Conservation (phyloP, 371 early-diverging fungal species). For the Lichtheimia hyalospora region DNA sequence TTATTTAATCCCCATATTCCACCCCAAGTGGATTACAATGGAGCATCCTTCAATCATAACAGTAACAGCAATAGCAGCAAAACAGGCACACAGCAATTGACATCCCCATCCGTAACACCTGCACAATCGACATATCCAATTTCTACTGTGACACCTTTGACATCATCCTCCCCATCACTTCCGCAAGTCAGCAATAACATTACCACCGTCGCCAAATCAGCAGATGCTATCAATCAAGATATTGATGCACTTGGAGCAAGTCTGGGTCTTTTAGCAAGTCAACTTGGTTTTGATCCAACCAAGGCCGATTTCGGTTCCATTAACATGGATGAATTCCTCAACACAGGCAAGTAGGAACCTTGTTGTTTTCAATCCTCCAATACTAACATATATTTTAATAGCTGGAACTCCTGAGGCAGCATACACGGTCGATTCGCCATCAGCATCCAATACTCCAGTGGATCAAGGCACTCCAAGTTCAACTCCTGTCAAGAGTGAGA, state of each 20-base stretch:
- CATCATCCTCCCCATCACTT: constrained; percentile 1
- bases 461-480: background rate
- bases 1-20: constrained; percentile 3
- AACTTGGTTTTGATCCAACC: constrained; percentile 18
- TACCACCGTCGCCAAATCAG: constrained; percentile 7
- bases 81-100: background rate
- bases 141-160: background rate
- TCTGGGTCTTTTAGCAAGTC: constrained; percentile 9
- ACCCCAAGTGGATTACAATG: background rate
- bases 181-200: constrained; percentile 6
- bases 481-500: background rate
- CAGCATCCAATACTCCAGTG: constrained; percentile 3
- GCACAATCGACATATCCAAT: too few species aligned
- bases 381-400: background rate
- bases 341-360: constrained; percentile 7
- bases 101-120: background rate
- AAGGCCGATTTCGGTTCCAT: constrained; percentile 11
- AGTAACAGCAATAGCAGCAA: background rate
- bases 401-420: background rate
- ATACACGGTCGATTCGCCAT: constrained; percentile 10
- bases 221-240: constrained; percentile 14
- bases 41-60: background rate
- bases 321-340: constrained; percentile 23
- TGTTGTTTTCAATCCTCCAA: background rate
- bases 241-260: constrained; percentile 14